These are phyloP conservation scores for Myriangium duriaei DNA, from an alignment of 2,329 filamentous ascomycete genomes.

Conservation along the genomic window DNA sequence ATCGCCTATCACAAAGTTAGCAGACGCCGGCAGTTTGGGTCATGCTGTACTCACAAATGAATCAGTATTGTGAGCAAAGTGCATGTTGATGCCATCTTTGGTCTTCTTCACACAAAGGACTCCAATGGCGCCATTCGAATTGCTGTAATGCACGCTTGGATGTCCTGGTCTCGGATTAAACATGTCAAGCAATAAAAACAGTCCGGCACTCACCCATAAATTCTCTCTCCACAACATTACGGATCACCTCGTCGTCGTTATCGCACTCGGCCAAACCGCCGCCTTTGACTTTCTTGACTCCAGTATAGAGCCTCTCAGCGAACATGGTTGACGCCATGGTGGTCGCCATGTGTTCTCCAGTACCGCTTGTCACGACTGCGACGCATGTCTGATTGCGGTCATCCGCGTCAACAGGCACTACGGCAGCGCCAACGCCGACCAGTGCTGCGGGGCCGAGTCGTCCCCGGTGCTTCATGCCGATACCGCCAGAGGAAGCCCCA, in stretches of 20 bases:
- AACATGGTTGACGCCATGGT: constrained; percentile 82
- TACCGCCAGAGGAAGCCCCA: constrained; percentile 90
- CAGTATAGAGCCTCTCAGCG: constrained; percentile 70
- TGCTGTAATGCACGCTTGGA: constrained; percentile 67
- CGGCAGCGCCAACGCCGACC: constrained; percentile 79
- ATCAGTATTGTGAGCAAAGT: constrained; percentile 95
- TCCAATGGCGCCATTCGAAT: constrained; percentile 78
- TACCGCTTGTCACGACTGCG: constrained; percentile 82
- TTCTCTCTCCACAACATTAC: constrained; percentile 69
- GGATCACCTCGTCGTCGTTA: constrained; percentile 50
- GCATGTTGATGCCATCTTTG: constrained; percentile 62
- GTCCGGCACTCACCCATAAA: constrained; percentile 55
- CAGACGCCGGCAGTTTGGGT: neutral
- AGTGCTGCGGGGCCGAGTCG: constrained; percentile 85
- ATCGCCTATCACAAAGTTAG: constrained; percentile 43
- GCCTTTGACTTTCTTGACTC: constrained; percentile 45
- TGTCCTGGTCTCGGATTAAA: constrained; percentile 38
- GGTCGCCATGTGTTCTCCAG: constrained; percentile 95
- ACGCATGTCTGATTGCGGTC: constrained; percentile 60
- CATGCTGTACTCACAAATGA: constrained; percentile 41
- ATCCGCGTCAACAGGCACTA: constrained; percentile 62
- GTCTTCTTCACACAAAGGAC: constrained; percentile 83
- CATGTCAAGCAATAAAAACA: neutral
- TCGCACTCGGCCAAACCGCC: constrained; percentile 40
- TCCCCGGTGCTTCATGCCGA: constrained; percentile 94